Evolutionary conservation across 164 flowering plant species (phyloP), one percentile per base, ranked within the genome.

Genomic region (Cinnamomum chago): DNA sequence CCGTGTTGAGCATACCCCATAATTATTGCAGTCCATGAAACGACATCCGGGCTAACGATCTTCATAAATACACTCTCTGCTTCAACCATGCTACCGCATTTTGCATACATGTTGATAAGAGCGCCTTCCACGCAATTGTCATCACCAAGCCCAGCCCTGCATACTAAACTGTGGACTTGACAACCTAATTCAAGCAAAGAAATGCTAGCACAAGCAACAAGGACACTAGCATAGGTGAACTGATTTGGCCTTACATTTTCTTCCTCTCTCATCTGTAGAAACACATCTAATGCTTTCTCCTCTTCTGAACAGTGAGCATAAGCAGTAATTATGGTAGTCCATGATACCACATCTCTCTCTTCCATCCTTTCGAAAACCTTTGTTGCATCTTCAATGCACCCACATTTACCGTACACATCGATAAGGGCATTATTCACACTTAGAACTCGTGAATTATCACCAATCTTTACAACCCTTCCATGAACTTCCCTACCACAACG

Each of bases 1-100:
- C 90, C 94, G 77, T 89, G 64, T 30, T 30, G 35, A 30, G 91
- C 91, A 72, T 85, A 84, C 18, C 83, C 89, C 12, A 81, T 85
- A 67, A 90, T 83, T 27, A 87, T 81, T 25, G 94, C 88, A 52
- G 92, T 90, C 89, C 90, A 88, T 10, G 91, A 83, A 77, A 89
- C 84, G 47, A 82, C 79, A 84, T 90, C 91, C 2, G 87, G 88
- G 24, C 5, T 30, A 30, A 5, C 5, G 62, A 88, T 76, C 22
- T 62, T 58, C n/a, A 79, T 64, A 58, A 90, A 90, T 65, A 81
- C 81, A 70, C 70, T 81, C 58, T 47, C 76, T 1, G 92, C 88
- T 24, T 86, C 87, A 12, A 20, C 62, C 70, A 88, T 70, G 70
- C 75, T 74, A 55, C 91, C 91, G 75, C 90, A 86, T 82, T 90